Percentiles rank a stretch among this genome's conserved stretches.
phyloP scores from a whole-genome alignment of 345 rosid genomes.

The Lepidium sativum region DNA sequence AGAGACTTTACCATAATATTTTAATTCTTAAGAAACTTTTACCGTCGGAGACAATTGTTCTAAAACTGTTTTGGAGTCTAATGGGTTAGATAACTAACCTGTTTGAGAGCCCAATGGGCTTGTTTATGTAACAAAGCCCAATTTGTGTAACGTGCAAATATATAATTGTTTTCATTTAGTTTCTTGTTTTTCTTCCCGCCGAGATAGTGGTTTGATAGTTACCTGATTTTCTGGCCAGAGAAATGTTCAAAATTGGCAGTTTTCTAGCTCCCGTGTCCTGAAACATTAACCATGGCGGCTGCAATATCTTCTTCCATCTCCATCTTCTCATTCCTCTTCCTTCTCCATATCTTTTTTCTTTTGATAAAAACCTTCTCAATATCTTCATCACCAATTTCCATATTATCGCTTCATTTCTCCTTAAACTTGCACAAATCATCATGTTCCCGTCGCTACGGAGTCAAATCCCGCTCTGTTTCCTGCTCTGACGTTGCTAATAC shows the following conservation, averaged over 20 bases:
- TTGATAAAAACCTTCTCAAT: constrained; percentile 16
- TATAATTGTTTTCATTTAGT: too few species aligned
- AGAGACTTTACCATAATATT: too few species aligned
- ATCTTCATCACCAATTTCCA: constrained; percentile 23
- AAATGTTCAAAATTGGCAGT: too few species aligned
- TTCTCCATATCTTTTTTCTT: too few species aligned
- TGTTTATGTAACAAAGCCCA: not conserved
- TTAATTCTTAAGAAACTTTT: too few species aligned
- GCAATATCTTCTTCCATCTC: constrained; percentile 21
- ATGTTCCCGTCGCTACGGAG: constrained; percentile 23
- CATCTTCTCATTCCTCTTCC: too few species aligned
- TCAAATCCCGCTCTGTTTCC: constrained; percentile 25
- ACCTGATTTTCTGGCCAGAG: too few species aligned
- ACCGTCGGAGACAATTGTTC: not conserved
- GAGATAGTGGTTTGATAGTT: too few species aligned
- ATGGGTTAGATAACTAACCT: not conserved
- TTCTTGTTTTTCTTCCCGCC: too few species aligned
- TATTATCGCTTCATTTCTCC: constrained; percentile 27
- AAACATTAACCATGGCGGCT: constrained; percentile 15
- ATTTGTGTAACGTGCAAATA: too few species aligned
- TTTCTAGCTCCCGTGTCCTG: not conserved
- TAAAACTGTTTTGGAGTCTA: not conserved
- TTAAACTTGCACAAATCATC: constrained; percentile 3
- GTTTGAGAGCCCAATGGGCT: not conserved
- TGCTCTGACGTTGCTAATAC: constrained; percentile 21